phyloP scores from a whole-genome alignment of 2,329 filamentous ascomycete genomes.

The Arthroderma sp. region DNA sequence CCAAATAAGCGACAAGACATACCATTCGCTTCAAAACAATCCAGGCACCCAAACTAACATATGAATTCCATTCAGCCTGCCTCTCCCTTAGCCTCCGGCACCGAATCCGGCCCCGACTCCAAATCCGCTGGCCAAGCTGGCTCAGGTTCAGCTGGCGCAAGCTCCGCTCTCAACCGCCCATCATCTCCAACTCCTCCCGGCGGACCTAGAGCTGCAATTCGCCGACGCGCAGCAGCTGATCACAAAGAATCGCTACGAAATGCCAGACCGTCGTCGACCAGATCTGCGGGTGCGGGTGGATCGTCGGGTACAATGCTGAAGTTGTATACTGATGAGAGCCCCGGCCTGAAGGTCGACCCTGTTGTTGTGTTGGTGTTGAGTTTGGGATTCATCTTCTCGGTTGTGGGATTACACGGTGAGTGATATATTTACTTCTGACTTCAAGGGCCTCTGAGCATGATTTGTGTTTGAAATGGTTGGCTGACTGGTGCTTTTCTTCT shows the following conservation, averaged over 20 bases:
- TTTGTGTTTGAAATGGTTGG: no score
- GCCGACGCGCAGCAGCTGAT: conserved; percentile 87
- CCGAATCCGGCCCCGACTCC: conserved; percentile 43
- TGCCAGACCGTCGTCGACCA: conserved; percentile 79
- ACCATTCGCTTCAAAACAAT: neutral
- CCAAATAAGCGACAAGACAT: no score
- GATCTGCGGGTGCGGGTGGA: conserved; percentile 84
- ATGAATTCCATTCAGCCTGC: conserved; percentile 15
- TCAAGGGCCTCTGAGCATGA: no score
- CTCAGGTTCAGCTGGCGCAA: conserved; percentile 50
- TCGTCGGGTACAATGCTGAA: conserved; percentile 98
- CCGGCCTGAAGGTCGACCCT: conserved; percentile 92
- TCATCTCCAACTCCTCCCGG: conserved; percentile 82
- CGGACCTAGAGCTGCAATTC: conserved; percentile 87
- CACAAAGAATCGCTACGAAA: conserved; percentile 96
- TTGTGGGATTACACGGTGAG: conserved; percentile 93
- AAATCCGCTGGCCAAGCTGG: conserved; percentile 24
- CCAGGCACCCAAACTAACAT: conserved; percentile 17
- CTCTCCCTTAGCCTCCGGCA: conserved; percentile 32
- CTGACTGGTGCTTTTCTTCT: conserved; percentile 6
- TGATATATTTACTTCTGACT: conserved; percentile 11
- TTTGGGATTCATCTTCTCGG: conserved; percentile 96
- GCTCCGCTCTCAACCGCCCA: conserved; percentile 60
- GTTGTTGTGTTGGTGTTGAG: conserved; percentile 94
- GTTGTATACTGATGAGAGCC: conserved; percentile 97